Conservation (phyloP, 202 grass and related monocot genomes). For the Cymbopogon flexuosus region DNA sequence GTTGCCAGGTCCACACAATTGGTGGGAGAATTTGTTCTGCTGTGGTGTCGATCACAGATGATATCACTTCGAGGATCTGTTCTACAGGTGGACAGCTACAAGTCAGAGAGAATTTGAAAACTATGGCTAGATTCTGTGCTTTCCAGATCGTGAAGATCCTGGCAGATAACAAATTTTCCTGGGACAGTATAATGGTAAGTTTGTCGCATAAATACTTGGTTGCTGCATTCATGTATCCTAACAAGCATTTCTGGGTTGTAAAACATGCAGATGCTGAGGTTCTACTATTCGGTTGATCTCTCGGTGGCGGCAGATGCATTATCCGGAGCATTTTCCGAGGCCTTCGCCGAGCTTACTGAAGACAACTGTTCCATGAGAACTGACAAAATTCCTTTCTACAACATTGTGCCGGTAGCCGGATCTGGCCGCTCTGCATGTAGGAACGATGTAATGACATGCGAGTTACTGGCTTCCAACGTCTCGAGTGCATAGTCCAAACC, state of each 20-base stretch:
- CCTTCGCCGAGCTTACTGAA: conserved; percentile 45
- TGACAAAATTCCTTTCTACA: conserved; percentile 37
- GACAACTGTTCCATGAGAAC: conserved; percentile 1
- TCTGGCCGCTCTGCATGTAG: conserved; percentile 50
- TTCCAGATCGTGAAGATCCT: conserved; percentile 55
- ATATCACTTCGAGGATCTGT: conserved; percentile 51
- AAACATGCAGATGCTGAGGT: conserved; percentile 68
- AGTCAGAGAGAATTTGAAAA: conserved; percentile 42
- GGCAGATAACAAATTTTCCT: conserved; percentile 45
- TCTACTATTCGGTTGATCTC: conserved; percentile 54
- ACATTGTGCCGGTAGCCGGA: conserved; percentile 61
- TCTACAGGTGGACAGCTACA: neutral
- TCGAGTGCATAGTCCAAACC: conserved; percentile 5
- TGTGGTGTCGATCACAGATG: conserved; percentile 58
- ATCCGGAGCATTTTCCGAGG: conserved; percentile 32
- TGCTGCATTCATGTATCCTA: conserved; percentile 12
- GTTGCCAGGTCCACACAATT: conserved; percentile 46
- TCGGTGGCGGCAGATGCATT: conserved; percentile 8
- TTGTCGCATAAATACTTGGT: neutral
- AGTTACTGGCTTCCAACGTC: conserved; percentile 68
- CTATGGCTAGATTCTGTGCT: conserved; percentile 46
- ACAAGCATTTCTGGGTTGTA: neutral
- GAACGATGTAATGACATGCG: conserved; percentile 62
- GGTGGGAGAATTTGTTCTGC: conserved; percentile 54
- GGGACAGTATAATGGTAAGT: conserved; percentile 55